A percentile compares a stretch with the other conserved stretches of the same genome.
Conservation (phyloP, 2,329 filamentous ascomycete genomes). For the Beauveria sp. region DNA sequence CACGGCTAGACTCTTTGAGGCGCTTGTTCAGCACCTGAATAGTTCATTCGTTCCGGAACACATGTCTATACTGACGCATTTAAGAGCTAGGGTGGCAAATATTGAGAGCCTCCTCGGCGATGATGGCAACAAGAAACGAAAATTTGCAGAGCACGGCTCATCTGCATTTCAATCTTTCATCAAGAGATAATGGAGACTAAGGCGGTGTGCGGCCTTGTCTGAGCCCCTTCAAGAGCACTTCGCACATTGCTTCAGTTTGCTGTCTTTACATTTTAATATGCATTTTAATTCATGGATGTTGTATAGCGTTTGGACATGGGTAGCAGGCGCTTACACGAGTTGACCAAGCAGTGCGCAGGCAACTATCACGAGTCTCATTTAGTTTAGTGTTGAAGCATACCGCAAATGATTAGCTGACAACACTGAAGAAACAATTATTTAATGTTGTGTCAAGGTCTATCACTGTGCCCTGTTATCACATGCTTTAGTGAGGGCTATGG, state of each 20-base stretch:
- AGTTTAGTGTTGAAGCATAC: background rate
- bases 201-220: too few relatives aligned
- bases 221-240: background rate
- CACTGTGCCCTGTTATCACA: too few relatives aligned
- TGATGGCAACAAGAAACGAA: background rate
- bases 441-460: too few relatives aligned
- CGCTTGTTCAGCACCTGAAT: constrained; percentile 32
- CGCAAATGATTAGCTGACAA: background rate
- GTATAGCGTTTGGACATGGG: background rate
- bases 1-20: constrained; percentile 32
- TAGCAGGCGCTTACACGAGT: background rate
- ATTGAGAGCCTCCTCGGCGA: background rate
- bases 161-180: background rate
- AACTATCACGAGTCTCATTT: background rate
- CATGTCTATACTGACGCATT: background rate
- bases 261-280: background rate
- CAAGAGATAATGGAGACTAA: background rate
- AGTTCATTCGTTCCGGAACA: background rate
- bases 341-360: background rate
- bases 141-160: background rate
- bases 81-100: background rate
- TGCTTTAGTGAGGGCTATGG: too few relatives aligned
- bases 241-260: background rate
- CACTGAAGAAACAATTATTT: background rate
- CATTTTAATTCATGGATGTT: background rate